Percentiles rank a stretch among this genome's conserved stretches.
Evolutionary conservation across 495 filamentous ascomycete species (phyloP).

Genomic region (Penicillium pancosmium): DNA sequence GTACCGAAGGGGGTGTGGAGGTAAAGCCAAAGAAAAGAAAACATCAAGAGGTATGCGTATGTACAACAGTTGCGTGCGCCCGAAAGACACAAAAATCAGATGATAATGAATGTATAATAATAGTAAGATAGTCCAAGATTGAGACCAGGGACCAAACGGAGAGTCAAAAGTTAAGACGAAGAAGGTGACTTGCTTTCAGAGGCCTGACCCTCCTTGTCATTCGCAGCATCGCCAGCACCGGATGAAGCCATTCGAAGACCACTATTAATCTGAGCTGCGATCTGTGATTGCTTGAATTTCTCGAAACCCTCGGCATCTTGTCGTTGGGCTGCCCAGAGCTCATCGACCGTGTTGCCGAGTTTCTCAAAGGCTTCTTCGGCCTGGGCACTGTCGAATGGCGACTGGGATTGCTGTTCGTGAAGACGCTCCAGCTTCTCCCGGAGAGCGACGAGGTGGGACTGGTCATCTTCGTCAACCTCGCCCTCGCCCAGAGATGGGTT

Average conservation of each 20-base stretch:
- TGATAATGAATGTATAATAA: not conserved
- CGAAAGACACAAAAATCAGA: not conserved
- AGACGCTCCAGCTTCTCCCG: conserved; percentile 65
- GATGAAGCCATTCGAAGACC: conserved; percentile 25
- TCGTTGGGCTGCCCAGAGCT: conserved; percentile 53
- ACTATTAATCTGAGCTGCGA: conserved; percentile 64
- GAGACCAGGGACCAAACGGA: not conserved
- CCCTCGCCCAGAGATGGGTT: conserved; percentile 43
- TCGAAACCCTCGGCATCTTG: conserved; percentile 64
- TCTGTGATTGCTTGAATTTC: conserved; percentile 66
- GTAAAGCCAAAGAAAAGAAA: not conserved
- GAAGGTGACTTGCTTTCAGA: not conserved
- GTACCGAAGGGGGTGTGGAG: not conserved
- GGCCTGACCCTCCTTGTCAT: not conserved
- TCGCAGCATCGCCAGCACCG: not conserved
- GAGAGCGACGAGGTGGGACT: conserved; percentile 60
- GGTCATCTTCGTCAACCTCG: conserved; percentile 43
- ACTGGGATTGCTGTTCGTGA: conserved; percentile 57
- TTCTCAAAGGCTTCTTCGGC: conserved; percentile 62
- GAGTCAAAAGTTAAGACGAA: not conserved
- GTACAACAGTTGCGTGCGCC: conserved; percentile 1
- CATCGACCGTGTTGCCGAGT: conserved; percentile 56
- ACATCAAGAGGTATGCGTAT: not conserved
- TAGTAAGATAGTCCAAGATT: not conserved
- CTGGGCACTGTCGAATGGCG: conserved; percentile 56